Evolutionary conservation across 2,329 filamentous ascomycete genomes (phyloP), one percentile per base, ranked within the genome.

Genomic region (Monilinia aucupariae): DNA sequence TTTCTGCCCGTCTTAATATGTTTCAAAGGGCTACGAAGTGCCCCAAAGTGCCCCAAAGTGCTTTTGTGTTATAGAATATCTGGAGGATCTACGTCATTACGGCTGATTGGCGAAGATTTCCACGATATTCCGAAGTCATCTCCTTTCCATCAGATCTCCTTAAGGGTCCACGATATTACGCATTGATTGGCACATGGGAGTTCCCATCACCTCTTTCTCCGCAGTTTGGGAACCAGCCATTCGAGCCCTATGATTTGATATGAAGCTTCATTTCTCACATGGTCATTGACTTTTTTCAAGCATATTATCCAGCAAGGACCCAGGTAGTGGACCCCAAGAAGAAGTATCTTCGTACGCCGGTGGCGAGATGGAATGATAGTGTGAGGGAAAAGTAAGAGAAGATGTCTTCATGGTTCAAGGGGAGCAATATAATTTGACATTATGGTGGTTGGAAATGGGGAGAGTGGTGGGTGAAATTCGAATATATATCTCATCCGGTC

Each of bases 131-230:
- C 30, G 30, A 47, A 47, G 22, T 58, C 54, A 47, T 47, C n/a
- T 53, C 34, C 13, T 53, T 39, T 53, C 12, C 4, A 53, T 53
- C 34, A 32, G 50, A 53, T 53, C 32, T 39, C 25, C 41, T 20
- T 47, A 58, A 48, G n/a, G 30, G 49, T 54, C 59, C 41, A 56
- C 17, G 34, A 41, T 55, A 39, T 56, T 55, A 48, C 56, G 59
- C 59, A 62, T 62, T 62, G 59, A 62, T 62, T 47, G 22, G 27
- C 59, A 62, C 59, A 62, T 49, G 59, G 59, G 22, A 22, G 34
- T 49, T 56, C 59, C 59, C 56, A 52, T 62, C 41, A 56, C 13
- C 13, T n/a, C 13, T 49, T 8, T 15, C 13, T 32, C 52, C 45
- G n/a, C 50, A 22, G 37, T 49, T 48, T 48, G 7, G 2, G 25